Percentiles rank a stretch among this genome's conserved stretches.
Evolutionary conservation across 257 asterid genomes (phyloP).

Genomic region (Primulina huaijiensis): DNA sequence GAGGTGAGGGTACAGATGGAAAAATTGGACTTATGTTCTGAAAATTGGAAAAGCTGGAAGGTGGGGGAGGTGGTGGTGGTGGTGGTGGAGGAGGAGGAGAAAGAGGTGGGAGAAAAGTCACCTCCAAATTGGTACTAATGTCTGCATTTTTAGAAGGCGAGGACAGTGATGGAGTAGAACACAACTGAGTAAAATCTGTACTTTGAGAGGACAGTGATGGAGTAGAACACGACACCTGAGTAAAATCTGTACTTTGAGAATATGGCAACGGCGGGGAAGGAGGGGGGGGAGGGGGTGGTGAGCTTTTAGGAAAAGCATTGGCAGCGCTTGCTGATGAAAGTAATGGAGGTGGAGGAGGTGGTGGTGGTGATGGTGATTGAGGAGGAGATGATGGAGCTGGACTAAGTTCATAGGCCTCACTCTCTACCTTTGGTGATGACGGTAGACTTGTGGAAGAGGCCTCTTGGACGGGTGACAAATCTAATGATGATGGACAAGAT

Average conservation of each 20-base stretch:
- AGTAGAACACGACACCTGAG: conserved; percentile 18
- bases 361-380: conserved; percentile 27
- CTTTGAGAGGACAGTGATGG: conserved; percentile 1
- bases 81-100: conserved; percentile 31
- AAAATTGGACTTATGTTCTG: background rate
- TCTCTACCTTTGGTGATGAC: conserved; percentile 31
- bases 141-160: conserved; percentile 24
- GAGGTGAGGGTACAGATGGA: background rate
- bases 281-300: conserved; percentile 32
- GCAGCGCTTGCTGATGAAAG: background rate
- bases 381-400: conserved; percentile 31
- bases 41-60: background rate
- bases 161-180: conserved; percentile 24
- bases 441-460: conserved; percentile 30
- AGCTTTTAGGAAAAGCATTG: background rate
- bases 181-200: conserved; percentile 16
- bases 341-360: conserved; percentile 27
- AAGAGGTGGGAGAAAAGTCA: conserved; percentile 19
- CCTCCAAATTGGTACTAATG: conserved; percentile 19
- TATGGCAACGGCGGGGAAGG: conserved; percentile 33
- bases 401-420: conserved; percentile 38
- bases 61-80: conserved; percentile 10
- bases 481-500: conserved; percentile 47
- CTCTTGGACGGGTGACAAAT: conserved; percentile 34
- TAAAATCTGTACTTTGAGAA: conserved; percentile 17